Evolutionary conservation across 2,329 filamentous ascomycete genomes (phyloP), one percentile per base, ranked within the genome.

Genomic region (Paraphaeosphaeria sporulosa): DNA sequence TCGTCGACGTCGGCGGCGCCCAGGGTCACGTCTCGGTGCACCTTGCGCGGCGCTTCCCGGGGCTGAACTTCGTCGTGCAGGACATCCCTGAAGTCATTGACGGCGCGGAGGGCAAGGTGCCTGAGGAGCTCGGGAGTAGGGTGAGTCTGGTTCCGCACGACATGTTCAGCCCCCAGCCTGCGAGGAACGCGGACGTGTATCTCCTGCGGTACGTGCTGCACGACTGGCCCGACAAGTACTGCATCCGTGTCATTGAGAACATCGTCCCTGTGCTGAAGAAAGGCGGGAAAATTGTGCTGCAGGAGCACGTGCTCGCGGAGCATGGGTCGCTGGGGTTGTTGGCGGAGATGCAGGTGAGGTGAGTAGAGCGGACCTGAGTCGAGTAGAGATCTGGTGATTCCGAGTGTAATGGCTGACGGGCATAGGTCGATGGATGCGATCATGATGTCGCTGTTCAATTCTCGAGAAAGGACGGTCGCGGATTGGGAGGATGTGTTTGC

Each of bases 201-300:
- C 81, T 83, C 66, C 83, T 86, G 72, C 81, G 84, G 46, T 83
- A 81, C 79, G 86, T 88, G 63, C 73, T 88, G 10, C 85, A 88
- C 67, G 85, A 87, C 73, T 60, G 58, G 58, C 21, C 34, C 9
- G 58, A 60, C 25, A 57, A 60, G 40, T 57, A 60, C 23, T 54
- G 17, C 32, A 32, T 50, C 21, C 19, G 49, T 7, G 54, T 61
- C 2, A 34, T 61, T 4, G 36, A 47, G 32, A 50, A 42, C 10
- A 27, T 61, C 3, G 47, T 58, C 7, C 30, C 42, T 9, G 59
- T 25, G 5, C 13, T 61, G 59, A 58, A 55, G 40, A 27, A n/a
- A 2, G 58, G 46, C 9, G 34, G 32, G 9, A 57, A 23, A 23
- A 32, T 60, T 4, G 21, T 60, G 23, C 5, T 60, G 12, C 34